Evolutionary conservation across 805 yeast species (phyloP).

Genomic region (Danielia reshetovae): DNA sequence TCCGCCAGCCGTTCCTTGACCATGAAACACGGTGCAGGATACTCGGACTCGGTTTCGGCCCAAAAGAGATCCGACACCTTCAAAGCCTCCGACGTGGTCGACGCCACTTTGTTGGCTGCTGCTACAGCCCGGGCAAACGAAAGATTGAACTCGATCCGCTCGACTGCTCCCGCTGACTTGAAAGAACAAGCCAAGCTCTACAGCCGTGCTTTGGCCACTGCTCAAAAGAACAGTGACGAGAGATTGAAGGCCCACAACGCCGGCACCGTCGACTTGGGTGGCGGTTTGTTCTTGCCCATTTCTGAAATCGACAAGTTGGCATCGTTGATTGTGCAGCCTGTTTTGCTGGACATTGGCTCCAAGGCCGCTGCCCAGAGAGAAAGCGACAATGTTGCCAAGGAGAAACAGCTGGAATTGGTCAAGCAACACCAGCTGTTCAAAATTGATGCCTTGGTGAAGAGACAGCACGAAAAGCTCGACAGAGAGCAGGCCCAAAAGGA

Average conservation of each 20-base stretch:
- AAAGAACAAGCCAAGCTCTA: constrained; percentile 53
- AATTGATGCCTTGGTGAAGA: constrained; percentile 22
- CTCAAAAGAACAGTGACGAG: constrained; percentile 62
- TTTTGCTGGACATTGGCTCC: constrained; percentile 63
- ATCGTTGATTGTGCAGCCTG: constrained; percentile 74
- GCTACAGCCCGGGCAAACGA: constrained; percentile 46
- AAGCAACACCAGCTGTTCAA: constrained; percentile 27
- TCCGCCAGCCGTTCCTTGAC: constrained; percentile 60
- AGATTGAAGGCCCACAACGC: constrained; percentile 50
- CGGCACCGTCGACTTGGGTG: constrained; percentile 70
- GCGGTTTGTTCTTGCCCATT: constrained; percentile 75
- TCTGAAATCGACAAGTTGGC: constrained; percentile 81
- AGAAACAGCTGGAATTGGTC: constrained; percentile 33
- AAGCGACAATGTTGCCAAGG: constrained; percentile 32
- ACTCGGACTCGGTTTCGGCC: constrained; percentile 21
- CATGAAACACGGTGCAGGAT: constrained; percentile 33
- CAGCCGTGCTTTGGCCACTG: constrained; percentile 71
- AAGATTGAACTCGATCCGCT: constrained; percentile 29
- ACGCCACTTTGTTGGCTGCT: constrained; percentile 45
- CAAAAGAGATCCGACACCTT: constrained; percentile 30
- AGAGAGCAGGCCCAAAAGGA: constrained; percentile 33
- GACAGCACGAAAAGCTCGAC: constrained; percentile 30
- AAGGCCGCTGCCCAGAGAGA: constrained; percentile 71
- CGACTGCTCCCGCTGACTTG: constrained; percentile 27
- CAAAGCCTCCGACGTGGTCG: constrained; percentile 42